Conservation (phyloP, 2,329 filamentous ascomycete species). For the Claviceps arundinis region DNA sequence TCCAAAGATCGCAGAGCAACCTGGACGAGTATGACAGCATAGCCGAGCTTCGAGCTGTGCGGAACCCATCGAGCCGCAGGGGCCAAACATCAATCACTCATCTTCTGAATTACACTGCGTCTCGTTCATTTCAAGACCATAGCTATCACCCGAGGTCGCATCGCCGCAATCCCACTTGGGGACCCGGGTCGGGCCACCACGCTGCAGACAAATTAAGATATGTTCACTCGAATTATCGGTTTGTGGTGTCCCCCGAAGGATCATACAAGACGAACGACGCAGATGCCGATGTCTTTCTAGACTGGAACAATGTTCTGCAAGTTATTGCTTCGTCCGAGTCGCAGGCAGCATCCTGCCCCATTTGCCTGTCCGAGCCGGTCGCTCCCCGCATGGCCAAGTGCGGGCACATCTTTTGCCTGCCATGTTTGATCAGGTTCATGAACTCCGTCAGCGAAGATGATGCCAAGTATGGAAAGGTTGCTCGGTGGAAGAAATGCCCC, state of each 20-base stretch:
- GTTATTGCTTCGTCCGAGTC: conserved; percentile 83
- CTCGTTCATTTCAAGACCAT: conserved; percentile 53
- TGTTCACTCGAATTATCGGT: conserved; percentile 93
- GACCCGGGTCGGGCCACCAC: conserved; percentile 78
- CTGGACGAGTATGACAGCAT: conserved; percentile 74
- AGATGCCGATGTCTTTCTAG: conserved; percentile 78
- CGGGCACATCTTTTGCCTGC: conserved; percentile 91
- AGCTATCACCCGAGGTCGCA: conserved; percentile 40
- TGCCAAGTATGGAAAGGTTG: conserved; percentile 49
- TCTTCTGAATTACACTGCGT: conserved; percentile 79
- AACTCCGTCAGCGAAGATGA: conserved; percentile 67
- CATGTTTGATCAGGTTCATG: conserved; percentile 93
- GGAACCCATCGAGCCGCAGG: conserved; percentile 54
- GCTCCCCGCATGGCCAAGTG: conserved; percentile 95
- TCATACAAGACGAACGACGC: conserved; percentile 69
- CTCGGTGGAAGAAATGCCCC: conserved; percentile 87
- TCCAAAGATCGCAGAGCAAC: conserved; percentile 20
- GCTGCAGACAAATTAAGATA: conserved; percentile 81
- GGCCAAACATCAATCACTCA: conserved; percentile 97
- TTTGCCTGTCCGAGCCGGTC: conserved; percentile 84
- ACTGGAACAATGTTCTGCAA: conserved; percentile 85
- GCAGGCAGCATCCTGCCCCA: conserved; percentile 80
- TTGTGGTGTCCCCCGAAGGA: conserved; percentile 74
- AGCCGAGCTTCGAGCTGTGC: conserved; percentile 57
- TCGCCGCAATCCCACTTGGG: conserved; percentile 67